Conservation (phyloP, 179 eudicot genomes). For the Sideroxylon spinosum region DNA sequence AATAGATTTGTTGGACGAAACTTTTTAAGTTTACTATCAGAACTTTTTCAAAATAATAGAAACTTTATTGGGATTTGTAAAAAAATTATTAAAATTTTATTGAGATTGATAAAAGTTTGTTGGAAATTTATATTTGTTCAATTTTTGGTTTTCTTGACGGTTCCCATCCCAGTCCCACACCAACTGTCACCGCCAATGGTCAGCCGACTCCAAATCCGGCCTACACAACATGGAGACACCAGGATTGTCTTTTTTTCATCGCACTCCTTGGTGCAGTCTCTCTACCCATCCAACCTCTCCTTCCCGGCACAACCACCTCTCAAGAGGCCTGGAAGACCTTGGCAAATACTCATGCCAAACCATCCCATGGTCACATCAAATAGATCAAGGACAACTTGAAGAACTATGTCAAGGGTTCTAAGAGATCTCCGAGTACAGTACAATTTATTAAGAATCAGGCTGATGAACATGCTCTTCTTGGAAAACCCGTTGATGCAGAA, state of each 20-base stretch:
- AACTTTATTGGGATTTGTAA: too few species aligned
- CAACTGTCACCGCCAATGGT: neutral
- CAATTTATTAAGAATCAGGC: neutral
- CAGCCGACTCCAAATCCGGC: neutral
- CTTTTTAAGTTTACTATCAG: too few species aligned
- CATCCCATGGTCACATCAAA: too few species aligned
- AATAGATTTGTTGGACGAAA: too few species aligned
- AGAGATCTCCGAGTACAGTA: slow-evolving; percentile 6
- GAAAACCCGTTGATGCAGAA: neutral
- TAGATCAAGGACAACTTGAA: neutral
- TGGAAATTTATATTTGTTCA: too few species aligned
- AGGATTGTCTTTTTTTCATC: slow-evolving; percentile 8
- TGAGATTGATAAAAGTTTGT: too few species aligned
- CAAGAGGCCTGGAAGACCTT: slow-evolving; percentile 18
- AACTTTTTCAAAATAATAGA: too few species aligned
- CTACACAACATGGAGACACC: slow-evolving; percentile 15
- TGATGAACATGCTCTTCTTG: neutral
- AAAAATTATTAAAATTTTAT: too few species aligned
- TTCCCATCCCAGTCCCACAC: neutral
- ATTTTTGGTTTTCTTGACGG: neutral
- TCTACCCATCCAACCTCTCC: neutral
- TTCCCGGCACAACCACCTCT: neutral
- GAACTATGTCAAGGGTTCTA: neutral
- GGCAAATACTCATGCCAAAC: slow-evolving; percentile 22
- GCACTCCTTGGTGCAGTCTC: slow-evolving; percentile 15